Base-by-base conservation (phyloP, 345 rosid genomes). In the Kandelia obovata region DNA sequence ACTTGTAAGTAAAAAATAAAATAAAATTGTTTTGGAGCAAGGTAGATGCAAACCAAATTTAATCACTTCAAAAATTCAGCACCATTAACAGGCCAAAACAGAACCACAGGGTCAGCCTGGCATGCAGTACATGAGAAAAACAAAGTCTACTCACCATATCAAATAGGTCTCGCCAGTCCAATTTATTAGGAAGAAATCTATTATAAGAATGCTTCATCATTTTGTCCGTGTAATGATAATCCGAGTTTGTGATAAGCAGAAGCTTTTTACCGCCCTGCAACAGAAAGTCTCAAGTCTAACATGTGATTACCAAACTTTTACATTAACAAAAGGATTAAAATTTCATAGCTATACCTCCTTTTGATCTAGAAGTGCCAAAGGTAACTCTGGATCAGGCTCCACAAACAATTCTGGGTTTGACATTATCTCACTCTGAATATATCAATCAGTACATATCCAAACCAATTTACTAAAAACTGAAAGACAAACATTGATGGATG, bases 191-290 rank as follows among this genome's bases (percentile, higher is more conserved):
- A 59, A 93, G 91, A 69, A 81, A 93, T 81, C 86, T 85, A 72
- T 93, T 86, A 66, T 91, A 93, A 58, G 98, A 89, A 82, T 93
- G 97, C 80, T 80, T 87, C 98, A 93, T 93, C 97, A 91, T 93
- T 83, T 91, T 93, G 89, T 93, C 77, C 7, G 97, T 88, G 83
- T 93, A 93, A 74, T 86, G 98, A 78, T 83, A 89, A 83, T 93
- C 98, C 11, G 97, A 93, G 79, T 91, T 93, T 80, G 97, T 93
- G 71, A 93, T 93, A 71, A 93, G 97, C 86, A 93, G 82, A 70
- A 93, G 90, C 77, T 77, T 89, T 87, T 91, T 93, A 82, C 98
- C 98, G 71, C 96, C 98, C 98, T 93, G 87, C 71, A 66, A 73
- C 65, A 7, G 52, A 68, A 72, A 67, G n/a, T 21, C 65, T 72